Evolutionary conservation across 805 yeast species (phyloP), one percentile per base, ranked within the genome.

Genomic region (Maudiozyma bulderi): DNA sequence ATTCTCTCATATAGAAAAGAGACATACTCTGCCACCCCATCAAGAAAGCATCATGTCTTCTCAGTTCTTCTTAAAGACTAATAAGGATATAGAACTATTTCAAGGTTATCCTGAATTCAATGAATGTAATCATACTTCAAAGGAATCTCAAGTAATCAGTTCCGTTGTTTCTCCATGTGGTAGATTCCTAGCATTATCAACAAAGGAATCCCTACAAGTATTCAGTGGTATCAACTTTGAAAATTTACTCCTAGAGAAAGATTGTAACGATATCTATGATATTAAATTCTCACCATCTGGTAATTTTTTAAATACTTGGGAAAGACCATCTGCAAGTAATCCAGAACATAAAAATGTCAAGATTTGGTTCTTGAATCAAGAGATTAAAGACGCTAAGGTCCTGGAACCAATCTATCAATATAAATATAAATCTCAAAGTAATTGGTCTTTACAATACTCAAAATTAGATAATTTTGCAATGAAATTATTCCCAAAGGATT

Each of bases 211-310:
- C n/a, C 57, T 64, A 6, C 62, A 58, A 46, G 57, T 66, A 1
- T 59, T 54, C 44, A 50, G 60, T 13, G 68, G 68, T 34, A 58
- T 57, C 15, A 52, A 52, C 11, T 62, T 62, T 6, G 58, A 64
- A 11, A 51, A 40, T 6, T 44, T 56, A 33, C 43, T 58, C 38
- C 47, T 58, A 40, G 51, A 52, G n/a, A 41, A 57, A 37, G 53
- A 76, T 37, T 69, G 81, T 45, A 62, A 72, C 33, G 95, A 88
- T 54, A 86, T 82, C 14, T 81, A 82, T 59, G 97, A 93, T 62
- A 64, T 93, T 58, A 79, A 80, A 52, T 89, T 93, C 65, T 86
- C 96, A n/a, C 95, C 97, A 8, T 73, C 78, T 44, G 98, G 96
- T 13, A 78, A 80, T 43, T 90, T 74, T 61, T 67, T 93, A 54